Evolutionary conservation across 371 early-diverging fungal species (phyloP), one percentile per base, ranked within the genome.

Genomic region (Syncephalis plumigaleata): DNA sequence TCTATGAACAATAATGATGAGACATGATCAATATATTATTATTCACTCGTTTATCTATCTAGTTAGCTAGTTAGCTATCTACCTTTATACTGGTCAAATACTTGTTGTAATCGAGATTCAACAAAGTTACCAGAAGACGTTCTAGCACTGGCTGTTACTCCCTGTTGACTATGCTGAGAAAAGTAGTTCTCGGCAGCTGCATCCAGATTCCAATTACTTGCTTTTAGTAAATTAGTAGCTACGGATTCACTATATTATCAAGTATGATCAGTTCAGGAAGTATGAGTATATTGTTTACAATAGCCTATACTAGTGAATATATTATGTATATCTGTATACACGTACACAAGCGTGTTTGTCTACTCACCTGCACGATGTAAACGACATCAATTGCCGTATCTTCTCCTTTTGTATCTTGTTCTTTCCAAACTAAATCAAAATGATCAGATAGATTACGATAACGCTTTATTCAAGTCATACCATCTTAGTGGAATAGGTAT

Each of bases 61-160:
- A 45, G 46, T 15, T 40, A 15, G 5, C 4, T 39, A 21, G 2
- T 22, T 25, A 31, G 8, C 2, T 15, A 36, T 49, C 20, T 55
- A 74, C 83, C 79, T 68, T 77, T 73, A 59, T 81, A 84, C 47
- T 66, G 61, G 31, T 79, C 71, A 62, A 81, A 86, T 31, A 80
- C 60, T 58, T 54, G 36, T 54, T 53, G 22, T 76, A 55, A 8
- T 64, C 56, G 52, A 52, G 52, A 51, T 64, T 42, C 15, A 22
- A 23, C 9, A 49, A 40, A 40, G 42, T 17, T 8, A 25, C 25
- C 17, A 26, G 9, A 9, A 22, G 39, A 16, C 13, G 42, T 25
- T n/a, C n/a, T n/a, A 36, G 36, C 11, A 18, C 22, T 25, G 13
- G 13, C 4, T 11, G 42, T 4, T 40, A 9, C 3, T 36, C 47